phyloP scores from a whole-genome alignment of 345 rosid genomes.

The Psidium friedrichsthalianum region DNA sequence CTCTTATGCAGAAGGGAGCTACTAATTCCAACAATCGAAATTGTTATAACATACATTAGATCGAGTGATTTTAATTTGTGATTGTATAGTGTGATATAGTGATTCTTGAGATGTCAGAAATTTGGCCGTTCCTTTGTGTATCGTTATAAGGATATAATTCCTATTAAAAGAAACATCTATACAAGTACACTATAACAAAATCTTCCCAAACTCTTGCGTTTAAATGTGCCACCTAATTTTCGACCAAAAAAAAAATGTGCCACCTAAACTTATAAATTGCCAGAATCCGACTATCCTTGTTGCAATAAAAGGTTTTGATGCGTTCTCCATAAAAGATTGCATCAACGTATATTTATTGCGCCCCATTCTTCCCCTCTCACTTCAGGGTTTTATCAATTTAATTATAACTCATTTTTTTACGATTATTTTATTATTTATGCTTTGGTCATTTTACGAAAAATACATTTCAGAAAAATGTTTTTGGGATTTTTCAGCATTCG shows the following conservation, averaged over 20 bases:
- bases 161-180: not conserved
- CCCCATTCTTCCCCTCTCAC: not conserved
- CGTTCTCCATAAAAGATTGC: not conserved
- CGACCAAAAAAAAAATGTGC: not conserved
- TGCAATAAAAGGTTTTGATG: not conserved
- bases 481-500: too few relatives aligned
- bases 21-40: not conserved
- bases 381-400: not conserved
- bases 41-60: not conserved
- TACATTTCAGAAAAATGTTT: too few relatives aligned
- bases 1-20: not conserved
- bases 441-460: too few relatives aligned
- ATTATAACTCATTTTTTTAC: not conserved
- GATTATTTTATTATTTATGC: not conserved
- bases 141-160: not conserved
- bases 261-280: not conserved
- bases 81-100: not conserved
- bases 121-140: not conserved
- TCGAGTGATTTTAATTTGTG: not conserved
- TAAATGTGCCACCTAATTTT: not conserved
- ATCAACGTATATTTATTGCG: not conserved
- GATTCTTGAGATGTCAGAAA: not conserved
- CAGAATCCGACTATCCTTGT: not conserved
- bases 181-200: not conserved
- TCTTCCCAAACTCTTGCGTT: not conserved